A percentile compares a stretch with the other conserved stretches of the same genome.
Conservation (phyloP, 208 protist genomes). For the Acanthamoeba sp. region DNA sequence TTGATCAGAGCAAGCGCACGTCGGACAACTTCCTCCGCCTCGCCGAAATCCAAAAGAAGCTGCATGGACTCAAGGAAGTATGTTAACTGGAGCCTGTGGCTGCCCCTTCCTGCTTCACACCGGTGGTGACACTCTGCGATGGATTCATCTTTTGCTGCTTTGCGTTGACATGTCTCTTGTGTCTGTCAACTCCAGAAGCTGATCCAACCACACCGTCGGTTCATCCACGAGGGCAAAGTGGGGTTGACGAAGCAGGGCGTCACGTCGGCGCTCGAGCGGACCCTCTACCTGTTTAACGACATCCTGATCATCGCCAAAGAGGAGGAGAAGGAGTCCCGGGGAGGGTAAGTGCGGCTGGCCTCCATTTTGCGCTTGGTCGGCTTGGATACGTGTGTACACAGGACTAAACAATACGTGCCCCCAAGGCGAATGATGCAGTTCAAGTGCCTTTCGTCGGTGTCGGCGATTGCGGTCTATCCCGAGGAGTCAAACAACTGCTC, state of each 20-base stretch:
- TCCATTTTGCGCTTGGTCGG: too few species aligned
- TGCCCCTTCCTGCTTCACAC: not conserved
- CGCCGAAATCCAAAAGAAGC: slow-evolving; percentile 47
- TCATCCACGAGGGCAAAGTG: slow-evolving; percentile 51
- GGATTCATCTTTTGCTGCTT: too few species aligned
- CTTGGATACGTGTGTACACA: too few species aligned
- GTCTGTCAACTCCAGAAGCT: not conserved
- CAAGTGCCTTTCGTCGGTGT: slow-evolving; percentile 40
- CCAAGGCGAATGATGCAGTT: slow-evolving; percentile 9
- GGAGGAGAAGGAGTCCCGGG: slow-evolving; percentile 5
- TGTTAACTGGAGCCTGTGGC: too few species aligned
- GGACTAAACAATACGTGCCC: not conserved
- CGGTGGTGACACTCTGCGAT: not conserved
- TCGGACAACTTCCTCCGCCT: slow-evolving; percentile 67
- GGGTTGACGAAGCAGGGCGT: not conserved
- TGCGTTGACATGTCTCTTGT: not conserved
- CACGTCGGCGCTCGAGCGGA: not conserved
- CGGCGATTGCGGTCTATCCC: not conserved
- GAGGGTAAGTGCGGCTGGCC: not conserved
- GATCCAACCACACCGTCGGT: slow-evolving; percentile 46
- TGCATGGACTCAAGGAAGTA: slow-evolving; percentile 50
- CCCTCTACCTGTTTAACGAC: slow-evolving; percentile 68
- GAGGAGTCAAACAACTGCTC: not conserved
- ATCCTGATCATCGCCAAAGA: slow-evolving; percentile 62
- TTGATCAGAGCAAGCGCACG: slow-evolving; percentile 62